Evolutionary conservation across 495 filamentous ascomycete species (phyloP).

Genomic region (Talaromyces thailandensis): DNA sequence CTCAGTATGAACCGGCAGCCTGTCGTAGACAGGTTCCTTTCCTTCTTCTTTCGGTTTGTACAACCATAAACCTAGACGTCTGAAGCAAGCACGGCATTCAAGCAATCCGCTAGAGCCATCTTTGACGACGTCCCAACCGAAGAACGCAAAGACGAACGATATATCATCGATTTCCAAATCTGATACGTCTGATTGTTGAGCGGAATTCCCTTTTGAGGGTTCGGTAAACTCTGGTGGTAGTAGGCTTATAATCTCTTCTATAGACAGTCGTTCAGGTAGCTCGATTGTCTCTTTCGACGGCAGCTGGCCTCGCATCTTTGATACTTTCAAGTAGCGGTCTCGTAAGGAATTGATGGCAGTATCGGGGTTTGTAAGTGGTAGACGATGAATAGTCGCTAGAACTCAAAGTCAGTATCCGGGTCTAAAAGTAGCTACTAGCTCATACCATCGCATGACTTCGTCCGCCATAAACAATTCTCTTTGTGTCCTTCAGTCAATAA

Average conservation of each 20-base stretch:
- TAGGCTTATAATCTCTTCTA: constrained; percentile 21
- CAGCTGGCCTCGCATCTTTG: constrained; percentile 39
- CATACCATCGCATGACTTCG: constrained; percentile 73
- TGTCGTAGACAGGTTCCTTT: constrained; percentile 46
- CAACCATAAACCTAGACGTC: constrained; percentile 88
- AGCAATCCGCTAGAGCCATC: constrained; percentile 61
- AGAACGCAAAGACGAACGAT: constrained; percentile 68
- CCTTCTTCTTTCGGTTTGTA: constrained; percentile 57
- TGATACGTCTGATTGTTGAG: constrained; percentile 3
- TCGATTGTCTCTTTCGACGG: constrained; percentile 39
- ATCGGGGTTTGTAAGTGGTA: constrained; percentile 48
- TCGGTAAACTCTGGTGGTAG: constrained; percentile 24
- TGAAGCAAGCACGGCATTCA: constrained; percentile 75
- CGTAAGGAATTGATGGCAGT: constrained; percentile 46
- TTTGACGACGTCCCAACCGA: constrained; percentile 73
- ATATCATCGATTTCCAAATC: constrained; percentile 42
- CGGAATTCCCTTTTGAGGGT: constrained; percentile 9
- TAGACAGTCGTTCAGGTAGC: constrained; percentile 31
- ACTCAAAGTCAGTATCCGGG: neutral
- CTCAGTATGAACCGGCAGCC: constrained; percentile 57
- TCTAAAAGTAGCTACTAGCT: neutral
- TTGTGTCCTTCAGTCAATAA: constrained; percentile 68
- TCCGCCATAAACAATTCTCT: constrained; percentile 81
- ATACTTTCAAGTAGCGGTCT: constrained; percentile 49
- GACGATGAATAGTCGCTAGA: constrained; percentile 43